phyloP scores from a whole-genome alignment of 2,329 filamentous ascomycete genomes.

The Dactylella cylindrospora region DNA sequence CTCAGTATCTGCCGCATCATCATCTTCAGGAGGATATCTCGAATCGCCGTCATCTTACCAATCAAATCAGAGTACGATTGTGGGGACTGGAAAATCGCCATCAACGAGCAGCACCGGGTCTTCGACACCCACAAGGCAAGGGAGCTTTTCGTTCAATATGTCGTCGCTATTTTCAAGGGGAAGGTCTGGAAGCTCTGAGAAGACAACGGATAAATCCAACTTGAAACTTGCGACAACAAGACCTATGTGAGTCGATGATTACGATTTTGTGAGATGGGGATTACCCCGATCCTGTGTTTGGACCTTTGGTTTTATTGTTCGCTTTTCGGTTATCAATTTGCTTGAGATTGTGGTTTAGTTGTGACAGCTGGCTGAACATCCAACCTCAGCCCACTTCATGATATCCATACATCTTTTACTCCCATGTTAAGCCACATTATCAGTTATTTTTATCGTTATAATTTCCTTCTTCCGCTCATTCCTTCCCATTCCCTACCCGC shows the following conservation, averaged over 20 bases:
- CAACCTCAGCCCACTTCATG: too few relatives aligned
- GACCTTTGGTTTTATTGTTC: slow-evolving; percentile 1
- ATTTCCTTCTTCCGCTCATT: neutral
- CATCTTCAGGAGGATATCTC: slow-evolving; percentile 13
- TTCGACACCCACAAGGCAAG: slow-evolving; percentile 21
- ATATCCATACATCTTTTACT: neutral
- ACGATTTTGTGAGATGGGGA: too few relatives aligned
- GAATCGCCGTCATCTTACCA: slow-evolving; percentile 23
- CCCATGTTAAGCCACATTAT: slow-evolving; percentile 1
- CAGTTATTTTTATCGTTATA: neutral
- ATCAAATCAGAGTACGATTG: slow-evolving; percentile 2
- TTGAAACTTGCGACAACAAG: slow-evolving; percentile 19
- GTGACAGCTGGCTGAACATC: slow-evolving; percentile 1
- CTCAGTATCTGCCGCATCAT: slow-evolving; percentile 10
- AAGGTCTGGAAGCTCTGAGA: slow-evolving; percentile 5
- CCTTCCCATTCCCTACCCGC: neutral
- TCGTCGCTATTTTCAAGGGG: slow-evolving; percentile 29
- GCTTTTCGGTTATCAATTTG: neutral
- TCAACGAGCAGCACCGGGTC: slow-evolving; percentile 12
- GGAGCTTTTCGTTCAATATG: slow-evolving; percentile 35
- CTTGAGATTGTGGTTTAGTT: neutral
- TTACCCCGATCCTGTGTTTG: too few relatives aligned
- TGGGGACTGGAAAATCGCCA: neutral
- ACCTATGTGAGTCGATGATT: slow-evolving; percentile 14
- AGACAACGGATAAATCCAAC: slow-evolving; percentile 12